Base-by-base conservation (phyloP, 164 flowering plant genomes). In the Magnolia changhungtana region DNA sequence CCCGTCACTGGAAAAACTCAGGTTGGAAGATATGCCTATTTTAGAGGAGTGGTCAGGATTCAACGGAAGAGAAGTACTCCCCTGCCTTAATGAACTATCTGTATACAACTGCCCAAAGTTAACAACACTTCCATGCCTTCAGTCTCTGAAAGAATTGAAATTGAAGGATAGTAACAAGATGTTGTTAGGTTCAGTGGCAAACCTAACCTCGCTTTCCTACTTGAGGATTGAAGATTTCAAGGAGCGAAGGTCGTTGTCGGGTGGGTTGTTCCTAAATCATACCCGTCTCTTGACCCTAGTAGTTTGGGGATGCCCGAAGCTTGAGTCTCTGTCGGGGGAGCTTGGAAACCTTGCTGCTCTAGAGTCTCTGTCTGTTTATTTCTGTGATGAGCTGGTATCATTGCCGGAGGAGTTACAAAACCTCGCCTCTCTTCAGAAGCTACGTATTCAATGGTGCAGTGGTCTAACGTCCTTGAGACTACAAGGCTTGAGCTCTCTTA, bases 21-120 rank as follows among this genome's bases (percentile, higher is more conserved):
- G 0, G 0, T 29, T 82, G 8, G 0, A 18, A 14, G 73, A 66
- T 21, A 49, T 82, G 59, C 78, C 71, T 10, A 27, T 29, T 11
- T 74, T 79, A 45, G 72, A 74, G 13, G 66, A 61, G 3, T 79
- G 84, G 82, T 20, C 49, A 7, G 65, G 71, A 55, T 55, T 0
- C 11, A 55, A 55, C 16, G 16, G 50, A 0, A 16, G 55, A 29
- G n/a, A n/a, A n/a, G 55, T 1, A 21, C 59, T 72, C 29, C 71
- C 67, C 5, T 8, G n/a, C 68, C 71, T 82, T 45, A 8, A n/a
- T 16, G 51, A 51, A 51, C 19, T 82, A 5, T 27, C 7, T 7
- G 1, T 82, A 11, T 2, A n/a, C 2, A 27, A 24, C 4, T 79
- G 79, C 72, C 84, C 84, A 0, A 71, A 55, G 52, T 49, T 82